A percentile compares a stretch with the other conserved stretches of the same genome.
phyloP scores from a whole-genome alignment of 1,139 yeast species.

The Nematodospora anomalae region DNA sequence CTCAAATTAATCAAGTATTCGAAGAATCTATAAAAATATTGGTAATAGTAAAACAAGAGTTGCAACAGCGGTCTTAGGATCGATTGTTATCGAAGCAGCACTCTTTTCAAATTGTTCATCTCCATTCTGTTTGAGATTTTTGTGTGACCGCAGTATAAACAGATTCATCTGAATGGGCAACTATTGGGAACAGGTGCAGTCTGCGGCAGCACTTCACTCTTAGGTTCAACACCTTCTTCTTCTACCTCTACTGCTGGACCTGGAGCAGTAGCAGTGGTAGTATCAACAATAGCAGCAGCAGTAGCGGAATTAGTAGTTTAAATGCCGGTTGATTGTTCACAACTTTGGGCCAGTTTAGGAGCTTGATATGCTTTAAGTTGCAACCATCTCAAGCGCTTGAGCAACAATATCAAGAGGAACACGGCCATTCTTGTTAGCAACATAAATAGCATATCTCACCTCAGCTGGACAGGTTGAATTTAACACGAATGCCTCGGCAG shows the following conservation, averaged over 20 bases:
- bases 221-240: slow-evolving; percentile 9
- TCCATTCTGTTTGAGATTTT: no score
- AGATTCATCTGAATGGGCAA: no score
- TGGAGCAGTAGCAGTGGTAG: slow-evolving; percentile 13
- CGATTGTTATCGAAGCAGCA: neutral
- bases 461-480: slow-evolving; percentile 19
- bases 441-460: slow-evolving; percentile 16
- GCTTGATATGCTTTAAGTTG: no score
- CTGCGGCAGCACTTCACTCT: no score
- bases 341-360: no score
- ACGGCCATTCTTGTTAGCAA: slow-evolving; percentile 11
- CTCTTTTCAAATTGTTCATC: neutral
- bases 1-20: no score
- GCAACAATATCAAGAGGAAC: slow-evolving; percentile 4
- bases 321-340: no score
- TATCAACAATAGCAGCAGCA: slow-evolving; percentile 3
- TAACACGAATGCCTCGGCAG: slow-evolving; percentile 17
- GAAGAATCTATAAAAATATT: no score
- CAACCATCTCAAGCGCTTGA: no score
- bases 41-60: neutral
- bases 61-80: neutral
- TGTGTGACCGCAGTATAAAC: neutral
- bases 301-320: no score
- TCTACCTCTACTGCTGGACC: slow-evolving; percentile 12
- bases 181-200: no score